Conservation (phyloP, 805 yeast species). For the Myxozyma kluyveri region DNA sequence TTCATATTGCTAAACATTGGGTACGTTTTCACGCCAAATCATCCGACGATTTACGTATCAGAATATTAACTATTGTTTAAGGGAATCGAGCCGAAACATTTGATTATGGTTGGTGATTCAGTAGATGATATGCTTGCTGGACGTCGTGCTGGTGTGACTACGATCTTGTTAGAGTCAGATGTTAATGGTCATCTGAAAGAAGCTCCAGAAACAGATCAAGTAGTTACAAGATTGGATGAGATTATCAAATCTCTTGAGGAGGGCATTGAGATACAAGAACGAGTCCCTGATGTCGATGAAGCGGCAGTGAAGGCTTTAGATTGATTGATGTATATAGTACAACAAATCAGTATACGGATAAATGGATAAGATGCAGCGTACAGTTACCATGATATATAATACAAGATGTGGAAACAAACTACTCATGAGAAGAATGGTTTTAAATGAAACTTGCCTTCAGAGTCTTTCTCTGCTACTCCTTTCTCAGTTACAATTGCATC, state of each 20-base stretch:
- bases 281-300: constrained; percentile 10
- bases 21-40: constrained; percentile 26
- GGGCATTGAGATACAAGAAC: constrained; percentile 25
- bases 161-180: constrained; percentile 53
- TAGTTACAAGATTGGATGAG: constrained; percentile 24
- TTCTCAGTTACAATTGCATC: constrained; percentile 90
- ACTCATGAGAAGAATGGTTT: constrained; percentile 22
- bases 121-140: constrained; percentile 68
- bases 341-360: too few relatives aligned
- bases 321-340: constrained; percentile 3
- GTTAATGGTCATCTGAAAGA: constrained; percentile 49
- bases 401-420: too few relatives aligned
- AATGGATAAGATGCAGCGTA: too few relatives aligned
- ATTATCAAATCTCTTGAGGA: constrained; percentile 18
- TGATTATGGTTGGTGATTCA: constrained; percentile 74
- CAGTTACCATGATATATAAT: too few relatives aligned
- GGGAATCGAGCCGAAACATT: constrained; percentile 43
- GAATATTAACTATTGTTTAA: not conserved
- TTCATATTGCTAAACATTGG: constrained; percentile 55
- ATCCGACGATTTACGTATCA: not conserved
- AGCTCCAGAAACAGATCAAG: constrained; percentile 35
- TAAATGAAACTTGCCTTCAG: constrained; percentile 52
- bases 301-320: constrained; percentile 12
- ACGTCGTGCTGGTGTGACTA: constrained; percentile 56
- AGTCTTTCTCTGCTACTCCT: constrained; percentile 52